Evolutionary conservation across 2,329 filamentous ascomycete species (phyloP), one percentile per base, ranked within the genome.

Genomic region (Neopestalotiopsis sp.): DNA sequence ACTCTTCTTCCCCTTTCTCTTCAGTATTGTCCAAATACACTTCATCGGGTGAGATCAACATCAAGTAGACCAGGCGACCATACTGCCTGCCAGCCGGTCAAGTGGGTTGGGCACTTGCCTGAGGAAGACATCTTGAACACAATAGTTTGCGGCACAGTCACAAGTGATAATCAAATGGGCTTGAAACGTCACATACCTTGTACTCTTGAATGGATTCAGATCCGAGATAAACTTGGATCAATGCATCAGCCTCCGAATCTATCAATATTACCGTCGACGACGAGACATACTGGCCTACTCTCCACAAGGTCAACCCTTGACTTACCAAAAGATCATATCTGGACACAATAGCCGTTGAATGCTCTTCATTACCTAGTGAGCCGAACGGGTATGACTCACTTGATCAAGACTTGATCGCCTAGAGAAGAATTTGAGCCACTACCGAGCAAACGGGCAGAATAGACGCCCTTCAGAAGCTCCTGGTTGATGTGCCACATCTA

Each of bases 351-450:
- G 12, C 59, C 59, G n/a, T 7, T 4, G 2, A 40, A 40, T 17
- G 57, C 57, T 34, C 28, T 61, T n/a, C 34, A 17, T 65, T 17
- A n/a, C n/a, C n/a, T n/a, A 42, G 24, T 17, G 63, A 57, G 6
- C 42, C 63, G 24, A 7, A 57, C 42, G 56, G 63, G 63, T 65
- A 65, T 24, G 63, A 65, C 9, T 2, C 45, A 9, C 14, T 56
- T 7, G 63, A 42, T 12, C 63, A 65, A 28, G 63, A 65, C 24
- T 7, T 56, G 17, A 40, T 65, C 40, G 53, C 28, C 10, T 42
- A 57, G 40, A 53, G 63, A 10, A 53, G 63, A 24, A 65, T 56
- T 17, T 57, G 63, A 24, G 63, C 63, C 45, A 53, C 24, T 53
- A 2, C 45, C 9, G 14, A 56, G 17, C 63, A 42, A 65, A 14